A percentile compares a stretch with the other conserved stretches of the same genome.
These are phyloP conservation scores for Articulospora tetracladia DNA, from an alignment of 495 filamentous ascomycete species.

Conservation along the genomic window DNA sequence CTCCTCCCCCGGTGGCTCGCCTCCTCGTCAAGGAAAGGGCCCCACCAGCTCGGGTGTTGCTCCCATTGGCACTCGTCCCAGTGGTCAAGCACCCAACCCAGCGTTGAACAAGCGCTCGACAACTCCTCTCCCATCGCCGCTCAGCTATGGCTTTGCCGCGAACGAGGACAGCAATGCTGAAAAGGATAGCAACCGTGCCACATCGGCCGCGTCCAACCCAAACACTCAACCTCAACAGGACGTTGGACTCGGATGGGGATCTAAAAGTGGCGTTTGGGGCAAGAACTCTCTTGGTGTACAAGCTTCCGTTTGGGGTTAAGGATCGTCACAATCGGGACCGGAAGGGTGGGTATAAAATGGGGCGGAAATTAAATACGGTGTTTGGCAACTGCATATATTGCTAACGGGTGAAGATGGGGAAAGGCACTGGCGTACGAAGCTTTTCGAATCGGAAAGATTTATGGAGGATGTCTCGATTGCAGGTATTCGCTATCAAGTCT, in stretches of 20 bases:
- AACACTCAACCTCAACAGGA: conserved; percentile 38
- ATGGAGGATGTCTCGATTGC: neutral
- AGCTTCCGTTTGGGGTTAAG: conserved; percentile 75
- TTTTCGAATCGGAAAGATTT: neutral
- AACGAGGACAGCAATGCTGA: conserved; percentile 30
- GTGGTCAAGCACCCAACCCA: conserved; percentile 50
- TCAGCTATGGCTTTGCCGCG: conserved; percentile 73
- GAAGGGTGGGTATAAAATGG: conserved; percentile 7
- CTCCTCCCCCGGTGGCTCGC: conserved; percentile 87
- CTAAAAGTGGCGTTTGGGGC: conserved; percentile 70
- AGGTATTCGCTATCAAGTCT: neutral
- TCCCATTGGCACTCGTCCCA: conserved; percentile 89
- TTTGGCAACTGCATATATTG: conserved; percentile 21
- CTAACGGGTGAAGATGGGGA: conserved; percentile 7
- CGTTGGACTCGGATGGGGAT: conserved; percentile 60
- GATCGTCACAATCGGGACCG: neutral
- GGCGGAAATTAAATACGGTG: conserved; percentile 10
- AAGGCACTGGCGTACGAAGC: neutral
- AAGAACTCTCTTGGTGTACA: conserved; percentile 68
- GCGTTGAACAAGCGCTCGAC: conserved; percentile 73
- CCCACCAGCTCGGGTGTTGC: conserved; percentile 65
- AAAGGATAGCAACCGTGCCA: conserved; percentile 18
- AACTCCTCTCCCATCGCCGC: conserved; percentile 83
- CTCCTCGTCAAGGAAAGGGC: conserved; percentile 62
- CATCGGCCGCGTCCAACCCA: conserved; percentile 37